Evolutionary conservation across 352 stramenopile species (phyloP), one percentile per base, ranked within the genome.

Genomic region (Phytophthora constricta): DNA sequence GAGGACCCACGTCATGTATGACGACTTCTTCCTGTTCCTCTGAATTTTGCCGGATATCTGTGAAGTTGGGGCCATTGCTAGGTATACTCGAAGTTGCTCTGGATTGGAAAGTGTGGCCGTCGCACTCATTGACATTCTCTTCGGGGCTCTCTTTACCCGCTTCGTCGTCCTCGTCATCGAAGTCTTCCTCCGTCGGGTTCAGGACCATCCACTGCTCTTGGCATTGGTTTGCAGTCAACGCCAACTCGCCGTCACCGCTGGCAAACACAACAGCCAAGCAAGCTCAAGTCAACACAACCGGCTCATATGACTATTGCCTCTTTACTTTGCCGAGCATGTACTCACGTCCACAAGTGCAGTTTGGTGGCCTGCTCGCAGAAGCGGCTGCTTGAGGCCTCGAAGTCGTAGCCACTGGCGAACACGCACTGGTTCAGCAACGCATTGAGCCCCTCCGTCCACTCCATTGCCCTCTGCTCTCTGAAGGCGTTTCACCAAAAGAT

Each of bases 371-470:
- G 81, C 25, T 68, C 68, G 41, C 71, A 58, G 51, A 92, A 79
- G 23, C 80, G 42, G 26, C 48, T 45, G 34, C 80, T 70, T 4
- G 83, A 73, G 2, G 53, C 61, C 4, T 66, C 70, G 34, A 93
- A 93, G 69, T 93, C 80, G 63, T 94, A 94, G 57, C 82, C 70
- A 34, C 76, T 74, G 57, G 87, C 82, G 65, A 92, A 92, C 26
- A 90, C 84, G 65, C 86, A 91, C 62, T 92, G 81, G 52, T 90
- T 91, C 43, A 93, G 68, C 62, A 90, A 70, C 43, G 72, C 68
- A 34, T 90, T 77, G 9, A 91, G 75, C 65, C 87, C 80, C 1
- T 39, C 28, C 20, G 82, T 91, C 86, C 86, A 93, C 54, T 80
- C 72, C 86, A 91, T 91, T 62, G 31, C 60, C 42, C 47, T n/a